These are phyloP conservation scores for Peniophora sp. DNA, from an alignment of 1,284 basidiomycete species.

Conservation along the genomic window DNA sequence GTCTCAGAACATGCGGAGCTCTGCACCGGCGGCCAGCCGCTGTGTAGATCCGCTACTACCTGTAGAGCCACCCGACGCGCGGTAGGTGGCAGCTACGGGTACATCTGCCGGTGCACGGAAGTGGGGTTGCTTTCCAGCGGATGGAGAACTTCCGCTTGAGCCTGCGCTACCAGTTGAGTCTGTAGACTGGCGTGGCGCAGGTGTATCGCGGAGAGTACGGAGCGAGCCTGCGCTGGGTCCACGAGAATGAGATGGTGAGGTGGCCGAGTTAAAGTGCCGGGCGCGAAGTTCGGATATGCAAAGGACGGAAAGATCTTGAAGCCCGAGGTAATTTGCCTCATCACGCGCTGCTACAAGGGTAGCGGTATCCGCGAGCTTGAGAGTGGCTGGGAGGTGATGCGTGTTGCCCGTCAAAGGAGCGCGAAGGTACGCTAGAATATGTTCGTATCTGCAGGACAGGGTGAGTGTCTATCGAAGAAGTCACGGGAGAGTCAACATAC, in stretches of 20 bases:
- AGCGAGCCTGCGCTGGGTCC: conserved; percentile 17
- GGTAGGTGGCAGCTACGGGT: no score
- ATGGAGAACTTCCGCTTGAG: conserved; percentile 2
- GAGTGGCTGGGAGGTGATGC: conserved; percentile 37
- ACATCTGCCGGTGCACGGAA: no score
- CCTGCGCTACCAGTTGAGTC: conserved; percentile 4
- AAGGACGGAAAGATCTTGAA: conserved; percentile 50
- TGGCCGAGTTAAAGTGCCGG: conserved; percentile 16
- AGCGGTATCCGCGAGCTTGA: conserved; percentile 42
- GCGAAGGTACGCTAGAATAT: conserved; percentile 65
- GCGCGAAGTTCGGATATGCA: conserved; percentile 59
- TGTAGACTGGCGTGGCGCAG: conserved; percentile 4
- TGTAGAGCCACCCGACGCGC: no score
- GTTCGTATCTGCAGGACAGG: conserved; percentile 42
- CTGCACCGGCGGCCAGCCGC: no score
- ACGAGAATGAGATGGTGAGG: conserved; percentile 23
- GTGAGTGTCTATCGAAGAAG: not conserved
- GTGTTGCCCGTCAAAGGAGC: conserved; percentile 57
- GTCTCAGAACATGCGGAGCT: no score
- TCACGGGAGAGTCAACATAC: conserved; percentile 36
- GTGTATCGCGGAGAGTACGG: conserved; percentile 23
- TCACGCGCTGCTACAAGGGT: conserved; percentile 64
- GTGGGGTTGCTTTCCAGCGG: no score
- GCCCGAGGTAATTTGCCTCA: conserved; percentile 63
- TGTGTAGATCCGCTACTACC: no score